Evolutionary conservation across 805 yeast species (phyloP).

Genomic region (Isabelozyma pseudorhagii): DNA sequence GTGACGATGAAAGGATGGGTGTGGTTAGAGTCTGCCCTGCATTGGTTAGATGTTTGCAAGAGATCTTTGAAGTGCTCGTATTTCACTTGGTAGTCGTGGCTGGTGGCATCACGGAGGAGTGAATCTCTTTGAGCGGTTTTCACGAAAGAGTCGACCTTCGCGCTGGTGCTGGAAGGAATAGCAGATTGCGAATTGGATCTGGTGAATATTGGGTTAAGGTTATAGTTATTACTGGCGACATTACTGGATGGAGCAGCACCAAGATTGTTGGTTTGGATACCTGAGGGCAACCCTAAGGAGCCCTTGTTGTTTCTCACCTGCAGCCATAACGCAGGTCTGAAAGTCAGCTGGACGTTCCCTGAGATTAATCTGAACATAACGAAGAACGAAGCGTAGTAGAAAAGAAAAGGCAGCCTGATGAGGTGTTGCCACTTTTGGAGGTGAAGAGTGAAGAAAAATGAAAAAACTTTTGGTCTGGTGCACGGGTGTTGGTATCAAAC

Average conservation of each 20-base stretch:
- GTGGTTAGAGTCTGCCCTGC: constrained; percentile 7
- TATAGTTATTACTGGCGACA: constrained; percentile 4
- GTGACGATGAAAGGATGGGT: constrained; percentile 15
- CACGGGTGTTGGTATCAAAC: neutral
- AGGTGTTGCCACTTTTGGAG: neutral
- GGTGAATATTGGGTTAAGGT: constrained; percentile 6
- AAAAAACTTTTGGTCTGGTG: neutral
- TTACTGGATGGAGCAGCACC: neutral
- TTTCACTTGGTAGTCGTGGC: constrained; percentile 12
- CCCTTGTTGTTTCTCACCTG: constrained; percentile 30
- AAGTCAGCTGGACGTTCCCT: constrained; percentile 31
- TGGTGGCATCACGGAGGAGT: constrained; percentile 12
- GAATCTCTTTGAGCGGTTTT: constrained; percentile 21
- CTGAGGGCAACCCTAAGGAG: constrained; percentile 4
- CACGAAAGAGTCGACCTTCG: constrained; percentile 16
- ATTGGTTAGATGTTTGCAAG: constrained; percentile 18
- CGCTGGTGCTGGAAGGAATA: neutral
- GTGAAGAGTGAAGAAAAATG: neutral
- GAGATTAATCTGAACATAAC: constrained; percentile 38
- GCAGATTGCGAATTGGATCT: constrained; percentile 17
- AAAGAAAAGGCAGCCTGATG: neutral
- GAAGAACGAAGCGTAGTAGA: neutral
- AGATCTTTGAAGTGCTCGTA: constrained; percentile 28
- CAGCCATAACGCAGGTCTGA: constrained; percentile 36
- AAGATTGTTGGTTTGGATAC: neutral